These are phyloP conservation scores for Sarcomyxa edulis DNA, from an alignment of 768 basidiomycete genomes.

Conservation along the genomic window DNA sequence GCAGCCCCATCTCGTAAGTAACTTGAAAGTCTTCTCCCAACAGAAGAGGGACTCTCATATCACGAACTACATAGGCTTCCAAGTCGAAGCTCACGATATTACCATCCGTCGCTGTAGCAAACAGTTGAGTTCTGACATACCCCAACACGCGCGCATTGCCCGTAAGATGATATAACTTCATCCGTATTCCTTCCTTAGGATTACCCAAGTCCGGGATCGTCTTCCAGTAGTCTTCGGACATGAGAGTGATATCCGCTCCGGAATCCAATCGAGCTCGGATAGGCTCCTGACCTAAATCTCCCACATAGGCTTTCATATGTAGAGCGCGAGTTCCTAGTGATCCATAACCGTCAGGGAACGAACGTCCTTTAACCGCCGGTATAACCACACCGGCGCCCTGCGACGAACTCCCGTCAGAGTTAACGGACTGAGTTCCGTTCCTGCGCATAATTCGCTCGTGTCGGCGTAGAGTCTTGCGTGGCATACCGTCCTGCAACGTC, in stretches of 20 bases:
- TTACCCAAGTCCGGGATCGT: background rate
- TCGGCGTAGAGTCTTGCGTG: no score
- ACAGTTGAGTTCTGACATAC: slow-evolving; percentile 12
- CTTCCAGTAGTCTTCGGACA: slow-evolving; percentile 9
- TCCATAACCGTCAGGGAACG: background rate
- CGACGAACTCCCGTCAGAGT: no score
- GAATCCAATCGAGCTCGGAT: slow-evolving; percentile 8
- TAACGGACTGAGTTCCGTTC: no score
- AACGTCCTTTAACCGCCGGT: no score
- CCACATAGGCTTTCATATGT: slow-evolving; percentile 4
- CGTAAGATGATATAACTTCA: no score
- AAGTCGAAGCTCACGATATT: slow-evolving; percentile 8
- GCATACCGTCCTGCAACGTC: no score
- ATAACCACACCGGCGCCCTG: no score
- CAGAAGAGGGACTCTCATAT: slow-evolving; percentile 21
- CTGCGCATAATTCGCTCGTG: no score
- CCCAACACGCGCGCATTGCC: slow-evolving; percentile 11
- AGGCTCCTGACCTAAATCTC: background rate
- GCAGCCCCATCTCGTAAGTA: slow-evolving; percentile 15
- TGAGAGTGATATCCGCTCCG: no score
- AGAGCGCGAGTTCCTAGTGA: slow-evolving; percentile 6
- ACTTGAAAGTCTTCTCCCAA: slow-evolving; percentile 23
- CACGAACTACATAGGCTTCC: slow-evolving; percentile 19
- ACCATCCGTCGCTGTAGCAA: background rate
- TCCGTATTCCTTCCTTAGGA: no score